phyloP scores from a whole-genome alignment of 306 rosid genomes.

The Parietaria judaica region DNA sequence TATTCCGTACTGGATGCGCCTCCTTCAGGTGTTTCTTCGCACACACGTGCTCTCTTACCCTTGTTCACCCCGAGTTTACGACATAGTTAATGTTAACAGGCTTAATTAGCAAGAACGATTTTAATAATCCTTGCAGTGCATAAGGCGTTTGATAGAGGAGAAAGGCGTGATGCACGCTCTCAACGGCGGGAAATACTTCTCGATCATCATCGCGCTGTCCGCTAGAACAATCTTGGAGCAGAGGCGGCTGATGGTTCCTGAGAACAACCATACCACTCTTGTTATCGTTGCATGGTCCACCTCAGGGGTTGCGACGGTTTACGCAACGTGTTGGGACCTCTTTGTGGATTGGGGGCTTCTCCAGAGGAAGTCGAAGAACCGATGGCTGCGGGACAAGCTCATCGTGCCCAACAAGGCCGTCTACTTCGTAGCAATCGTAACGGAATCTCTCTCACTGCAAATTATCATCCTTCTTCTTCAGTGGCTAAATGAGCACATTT shows the following conservation, averaged over 20 bases:
- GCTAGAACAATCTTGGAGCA: slow-evolving; percentile 37
- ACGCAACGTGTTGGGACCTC: slow-evolving; percentile 49
- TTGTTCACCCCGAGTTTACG: too few species aligned
- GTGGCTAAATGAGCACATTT: not conserved
- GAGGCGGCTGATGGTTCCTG: slow-evolving; percentile 13
- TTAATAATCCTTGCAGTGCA: slow-evolving; percentile 26
- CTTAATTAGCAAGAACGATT: not conserved
- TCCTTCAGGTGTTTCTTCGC: slow-evolving; percentile 45
- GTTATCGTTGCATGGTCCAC: slow-evolving; percentile 22
- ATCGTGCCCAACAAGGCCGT: slow-evolving; percentile 37
- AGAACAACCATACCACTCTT: slow-evolving; percentile 11
- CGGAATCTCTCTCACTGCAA: not conserved
- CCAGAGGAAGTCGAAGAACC: slow-evolving; percentile 37
- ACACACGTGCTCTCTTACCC: not conserved
- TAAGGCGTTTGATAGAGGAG: slow-evolving; percentile 47
- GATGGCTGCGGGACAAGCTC: slow-evolving; percentile 74
- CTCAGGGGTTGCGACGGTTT: slow-evolving; percentile 35
- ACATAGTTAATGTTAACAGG: too few species aligned
- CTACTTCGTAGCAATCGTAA: slow-evolving; percentile 55
- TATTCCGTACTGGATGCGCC: slow-evolving; percentile 71
- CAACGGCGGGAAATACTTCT: slow-evolving; percentile 41
- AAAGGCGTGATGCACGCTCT: slow-evolving; percentile 31
- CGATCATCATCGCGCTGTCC: slow-evolving; percentile 38
- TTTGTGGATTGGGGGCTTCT: slow-evolving; percentile 56
- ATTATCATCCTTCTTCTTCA: not conserved